Conservation (phyloP, 768 basidiomycete species). For the Sistotremastrum niveocremeum region DNA sequence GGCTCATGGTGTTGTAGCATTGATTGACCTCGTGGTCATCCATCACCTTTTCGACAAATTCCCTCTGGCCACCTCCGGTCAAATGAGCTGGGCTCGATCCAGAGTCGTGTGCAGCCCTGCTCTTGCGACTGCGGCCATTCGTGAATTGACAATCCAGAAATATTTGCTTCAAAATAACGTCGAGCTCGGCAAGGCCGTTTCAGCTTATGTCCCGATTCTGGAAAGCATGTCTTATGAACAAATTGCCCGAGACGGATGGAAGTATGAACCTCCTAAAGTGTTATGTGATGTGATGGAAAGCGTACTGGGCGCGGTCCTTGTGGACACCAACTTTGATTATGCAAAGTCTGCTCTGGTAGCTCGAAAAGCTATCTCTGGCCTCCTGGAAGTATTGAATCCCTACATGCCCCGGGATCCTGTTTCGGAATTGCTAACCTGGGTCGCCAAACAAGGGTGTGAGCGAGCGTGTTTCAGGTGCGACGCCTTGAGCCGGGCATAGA, state of each 20-base stretch:
- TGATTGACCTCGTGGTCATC: conserved; percentile 60
- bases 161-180: conserved; percentile 55
- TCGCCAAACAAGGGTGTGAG: conserved; percentile 42
- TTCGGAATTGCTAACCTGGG: conserved; percentile 57
- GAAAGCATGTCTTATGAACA: conserved; percentile 40
- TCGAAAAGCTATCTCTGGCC: conserved; percentile 50
- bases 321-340: conserved; percentile 67
- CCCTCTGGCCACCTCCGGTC: conserved; percentile 58
- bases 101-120: conserved; percentile 64
- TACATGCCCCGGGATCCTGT: conserved; percentile 58
- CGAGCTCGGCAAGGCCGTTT: conserved; percentile 52
- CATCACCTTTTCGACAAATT: conserved; percentile 59
- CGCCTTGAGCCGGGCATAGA: neutral
- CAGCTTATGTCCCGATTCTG: conserved; percentile 45
- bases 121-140: conserved; percentile 56
- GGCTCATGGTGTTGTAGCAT: conserved; percentile 30
- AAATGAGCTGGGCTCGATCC: conserved; percentile 58
- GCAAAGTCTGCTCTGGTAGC: conserved; percentile 51
- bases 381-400: conserved; percentile 47
- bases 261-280: conserved; percentile 75
- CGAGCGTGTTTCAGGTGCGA: conserved; percentile 34
- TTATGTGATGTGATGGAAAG: conserved; percentile 80
- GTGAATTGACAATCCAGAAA: conserved; percentile 52
- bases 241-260: conserved; percentile 61
- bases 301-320: conserved; percentile 67